Conservation (phyloP, 176 grass and related monocot genomes). For the Ensete glaucum region DNA sequence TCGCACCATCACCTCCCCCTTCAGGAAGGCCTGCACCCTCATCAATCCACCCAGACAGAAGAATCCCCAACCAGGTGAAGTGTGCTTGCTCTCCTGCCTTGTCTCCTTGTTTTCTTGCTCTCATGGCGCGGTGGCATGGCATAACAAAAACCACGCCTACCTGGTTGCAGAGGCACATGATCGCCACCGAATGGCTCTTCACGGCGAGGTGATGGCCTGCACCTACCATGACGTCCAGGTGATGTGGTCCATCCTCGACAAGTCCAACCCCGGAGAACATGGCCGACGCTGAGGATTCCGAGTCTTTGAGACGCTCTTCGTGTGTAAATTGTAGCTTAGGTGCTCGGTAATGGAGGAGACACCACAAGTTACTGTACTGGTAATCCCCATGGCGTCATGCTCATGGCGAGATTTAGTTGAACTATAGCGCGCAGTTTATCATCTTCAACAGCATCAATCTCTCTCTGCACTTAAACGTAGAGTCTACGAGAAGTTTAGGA, state of each 20-base stretch:
- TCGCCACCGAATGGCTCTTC: neutral
- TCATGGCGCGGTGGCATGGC: no score
- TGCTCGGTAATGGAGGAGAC: no score
- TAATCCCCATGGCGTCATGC: no score
- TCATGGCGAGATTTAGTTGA: no score
- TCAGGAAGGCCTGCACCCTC: constrained; percentile 20
- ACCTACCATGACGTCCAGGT: constrained; percentile 20
- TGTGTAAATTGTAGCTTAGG: no score
- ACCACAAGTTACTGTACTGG: no score
- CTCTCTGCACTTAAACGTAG: no score
- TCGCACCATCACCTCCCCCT: constrained; percentile 17
- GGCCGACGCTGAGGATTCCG: neutral
- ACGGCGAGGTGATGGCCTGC: constrained; percentile 18
- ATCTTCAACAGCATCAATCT: no score
- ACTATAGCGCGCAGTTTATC: no score
- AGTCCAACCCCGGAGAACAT: neutral
- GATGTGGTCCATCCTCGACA: constrained; percentile 20
- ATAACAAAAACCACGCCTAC: no score
- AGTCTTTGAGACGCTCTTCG: no score
- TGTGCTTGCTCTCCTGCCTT: neutral
- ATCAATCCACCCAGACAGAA: neutral
- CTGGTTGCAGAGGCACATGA: neutral
- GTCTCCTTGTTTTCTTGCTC: neutral
- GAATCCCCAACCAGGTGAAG: neutral
- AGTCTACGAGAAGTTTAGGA: no score